Conservation (phyloP, 2,329 filamentous ascomycete species). For the Chaetothyriales sp. region DNA sequence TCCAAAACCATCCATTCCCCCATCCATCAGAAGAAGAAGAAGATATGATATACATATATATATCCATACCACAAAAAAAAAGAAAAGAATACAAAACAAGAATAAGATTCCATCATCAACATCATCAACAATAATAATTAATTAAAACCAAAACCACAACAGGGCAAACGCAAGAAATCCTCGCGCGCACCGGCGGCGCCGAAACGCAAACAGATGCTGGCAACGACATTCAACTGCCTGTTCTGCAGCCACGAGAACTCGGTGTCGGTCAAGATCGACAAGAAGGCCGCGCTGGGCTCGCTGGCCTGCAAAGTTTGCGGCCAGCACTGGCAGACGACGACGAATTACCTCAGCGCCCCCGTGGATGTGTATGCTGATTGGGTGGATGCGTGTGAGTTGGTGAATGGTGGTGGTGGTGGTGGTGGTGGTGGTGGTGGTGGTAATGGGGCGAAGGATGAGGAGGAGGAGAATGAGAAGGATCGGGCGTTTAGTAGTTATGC, state of each 20-base stretch:
- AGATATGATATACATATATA: too few relatives aligned
- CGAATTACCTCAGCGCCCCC: conserved; percentile 70
- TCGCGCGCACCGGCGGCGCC: conserved; percentile 57
- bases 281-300: conserved; percentile 74
- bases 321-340: conserved; percentile 79
- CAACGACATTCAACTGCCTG: conserved; percentile 79
- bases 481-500: conserved; percentile 17
- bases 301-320: conserved; percentile 86
- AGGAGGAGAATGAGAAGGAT: conserved; percentile 22
- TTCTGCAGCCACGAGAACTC: conserved; percentile 98
- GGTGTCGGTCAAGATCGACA: conserved; percentile 80
- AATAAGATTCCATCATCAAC: too few relatives aligned
- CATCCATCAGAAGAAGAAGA: too few relatives aligned
- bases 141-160: too few relatives aligned
- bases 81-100: too few relatives aligned
- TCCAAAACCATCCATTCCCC: too few relatives aligned
- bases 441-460: conserved; percentile 14
- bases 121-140: too few relatives aligned
- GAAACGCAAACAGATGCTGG: conserved; percentile 48
- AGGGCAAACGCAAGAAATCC: conserved; percentile 88
- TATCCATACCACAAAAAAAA: too few relatives aligned
- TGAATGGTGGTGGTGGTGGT: too few relatives aligned
- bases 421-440: too few relatives aligned
- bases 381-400: conserved; percentile 87
- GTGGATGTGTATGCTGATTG: conserved; percentile 97